Percentiles rank a stretch among this genome's conserved stretches.
Evolutionary conservation across 2,329 filamentous ascomycete species (phyloP).

Genomic region (Botrytis byssoidea): DNA sequence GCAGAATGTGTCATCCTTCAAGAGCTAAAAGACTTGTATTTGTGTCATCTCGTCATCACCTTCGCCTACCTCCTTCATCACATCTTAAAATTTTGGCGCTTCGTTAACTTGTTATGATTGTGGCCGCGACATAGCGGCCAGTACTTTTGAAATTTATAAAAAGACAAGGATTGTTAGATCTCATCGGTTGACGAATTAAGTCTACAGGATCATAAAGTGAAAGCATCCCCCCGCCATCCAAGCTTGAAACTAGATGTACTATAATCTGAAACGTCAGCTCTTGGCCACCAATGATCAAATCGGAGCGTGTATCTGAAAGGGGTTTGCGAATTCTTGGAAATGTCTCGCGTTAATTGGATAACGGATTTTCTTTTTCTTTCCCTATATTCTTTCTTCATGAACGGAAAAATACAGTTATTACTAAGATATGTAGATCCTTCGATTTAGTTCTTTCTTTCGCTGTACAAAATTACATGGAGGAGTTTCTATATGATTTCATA

Average conservation of each 20-base stretch:
- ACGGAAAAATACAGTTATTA: background rate
- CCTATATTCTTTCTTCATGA: background rate
- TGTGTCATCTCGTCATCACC: background rate
- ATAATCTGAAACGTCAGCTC: constrained; percentile 7
- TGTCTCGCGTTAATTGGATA: constrained; percentile 1
- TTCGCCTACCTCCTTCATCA: constrained; percentile 2
- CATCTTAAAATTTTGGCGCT: background rate
- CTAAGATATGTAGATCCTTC: background rate
- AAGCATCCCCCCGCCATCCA: background rate
- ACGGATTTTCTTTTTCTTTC: background rate
- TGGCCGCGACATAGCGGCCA: background rate
- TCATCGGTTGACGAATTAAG: constrained; percentile 7
- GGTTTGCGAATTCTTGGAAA: background rate
- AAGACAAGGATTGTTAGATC: background rate
- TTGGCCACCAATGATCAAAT: constrained; percentile 10
- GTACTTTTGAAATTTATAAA: background rate
- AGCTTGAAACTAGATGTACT: constrained; percentile 10
- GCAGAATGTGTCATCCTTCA: background rate
- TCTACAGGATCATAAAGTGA: background rate
- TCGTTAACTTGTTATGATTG: background rate
- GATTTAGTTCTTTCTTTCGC: background rate
- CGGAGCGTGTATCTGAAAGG: background rate
- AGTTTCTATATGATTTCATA: background rate
- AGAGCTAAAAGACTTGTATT: background rate
- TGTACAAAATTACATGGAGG: background rate